phyloP scores from a whole-genome alignment of 208 protist genomes.

The Vickermania spadyakhi region DNA sequence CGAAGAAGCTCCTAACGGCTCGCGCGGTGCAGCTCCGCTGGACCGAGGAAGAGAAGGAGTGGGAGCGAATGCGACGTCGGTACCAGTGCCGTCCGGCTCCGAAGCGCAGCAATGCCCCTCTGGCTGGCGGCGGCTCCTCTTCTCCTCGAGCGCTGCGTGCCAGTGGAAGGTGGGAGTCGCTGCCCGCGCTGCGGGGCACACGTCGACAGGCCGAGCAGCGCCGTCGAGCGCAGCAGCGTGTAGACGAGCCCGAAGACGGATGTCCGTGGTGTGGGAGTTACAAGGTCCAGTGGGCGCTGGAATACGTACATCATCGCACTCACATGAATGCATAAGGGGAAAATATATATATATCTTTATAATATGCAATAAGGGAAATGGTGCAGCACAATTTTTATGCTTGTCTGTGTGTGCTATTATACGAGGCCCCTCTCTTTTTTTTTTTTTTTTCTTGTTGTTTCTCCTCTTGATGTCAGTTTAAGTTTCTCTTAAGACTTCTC shows the following conservation, averaged over 20 bases:
- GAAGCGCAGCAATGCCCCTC: conserved; percentile 32
- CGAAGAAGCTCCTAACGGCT: conserved; percentile 37
- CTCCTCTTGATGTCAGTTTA: too few species aligned
- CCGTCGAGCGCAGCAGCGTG: conserved; percentile 11
- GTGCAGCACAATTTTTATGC: too few species aligned
- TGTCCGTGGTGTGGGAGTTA: conserved; percentile 57
- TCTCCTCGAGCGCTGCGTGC: too few species aligned
- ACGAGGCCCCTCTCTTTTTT: too few species aligned
- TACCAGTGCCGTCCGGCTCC: conserved; percentile 9
- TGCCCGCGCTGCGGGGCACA: not conserved
- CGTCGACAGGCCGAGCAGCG: not conserved
- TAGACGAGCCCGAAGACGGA: conserved; percentile 19
- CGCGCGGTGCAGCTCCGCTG: conserved; percentile 48
- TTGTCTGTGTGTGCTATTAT: too few species aligned
- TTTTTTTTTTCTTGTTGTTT: too few species aligned
- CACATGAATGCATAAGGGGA: conserved; percentile 13
- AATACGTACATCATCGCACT: conserved; percentile 75
- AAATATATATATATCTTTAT: not conserved
- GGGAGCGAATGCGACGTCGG: conserved; percentile 12
- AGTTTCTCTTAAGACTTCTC: too few species aligned
- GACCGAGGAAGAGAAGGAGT: conserved; percentile 32
- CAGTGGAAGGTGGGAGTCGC: too few species aligned
- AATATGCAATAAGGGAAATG: not conserved
- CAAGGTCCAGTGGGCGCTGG: conserved; percentile 74
- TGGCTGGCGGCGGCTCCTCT: too few species aligned